Conservation (phyloP, 345 rosid species). For the Corchorus olitorius region DNA sequence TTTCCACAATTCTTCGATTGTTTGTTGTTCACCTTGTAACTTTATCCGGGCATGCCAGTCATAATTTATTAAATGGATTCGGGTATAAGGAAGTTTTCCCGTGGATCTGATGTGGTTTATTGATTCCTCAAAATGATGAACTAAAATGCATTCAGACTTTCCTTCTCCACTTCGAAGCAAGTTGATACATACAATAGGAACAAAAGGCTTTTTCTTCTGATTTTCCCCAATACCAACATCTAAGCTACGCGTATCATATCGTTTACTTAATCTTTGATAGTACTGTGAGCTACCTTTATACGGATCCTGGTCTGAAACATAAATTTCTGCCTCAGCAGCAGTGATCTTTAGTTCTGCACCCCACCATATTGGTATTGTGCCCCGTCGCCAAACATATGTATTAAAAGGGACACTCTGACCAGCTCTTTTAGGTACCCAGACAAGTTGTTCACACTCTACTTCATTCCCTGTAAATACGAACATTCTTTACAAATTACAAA, state of each 20-base stretch:
- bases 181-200: constrained; percentile 87
- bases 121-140: constrained; percentile 90
- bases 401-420: constrained; percentile 83
- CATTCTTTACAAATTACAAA: constrained; percentile 33
- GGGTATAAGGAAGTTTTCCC: constrained; percentile 74
- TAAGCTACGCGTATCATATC: constrained; percentile 74
- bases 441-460: constrained; percentile 97
- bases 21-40: constrained; percentile 82
- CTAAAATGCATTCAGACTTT: constrained; percentile 87
- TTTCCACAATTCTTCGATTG: constrained; percentile 92
- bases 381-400: constrained; percentile 91
- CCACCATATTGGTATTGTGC: constrained; percentile 99
- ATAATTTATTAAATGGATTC: constrained; percentile 70
- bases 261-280: constrained; percentile 80
- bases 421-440: constrained; percentile 81
- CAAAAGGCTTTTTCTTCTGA: constrained; percentile 66
- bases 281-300: constrained; percentile 90
- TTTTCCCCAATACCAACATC: constrained; percentile 57
- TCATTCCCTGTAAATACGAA: constrained; percentile 80
- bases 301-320: constrained; percentile 85
- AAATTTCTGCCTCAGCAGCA: constrained; percentile 96
- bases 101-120: constrained; percentile 66
- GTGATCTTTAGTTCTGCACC: constrained; percentile 95
- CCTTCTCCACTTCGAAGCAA: constrained; percentile 88
- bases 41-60: constrained; percentile 94